Percentiles rank a stretch among this genome's conserved stretches.
phyloP scores from a whole-genome alignment of 495 filamentous ascomycete species.

The Letharia lupina region DNA sequence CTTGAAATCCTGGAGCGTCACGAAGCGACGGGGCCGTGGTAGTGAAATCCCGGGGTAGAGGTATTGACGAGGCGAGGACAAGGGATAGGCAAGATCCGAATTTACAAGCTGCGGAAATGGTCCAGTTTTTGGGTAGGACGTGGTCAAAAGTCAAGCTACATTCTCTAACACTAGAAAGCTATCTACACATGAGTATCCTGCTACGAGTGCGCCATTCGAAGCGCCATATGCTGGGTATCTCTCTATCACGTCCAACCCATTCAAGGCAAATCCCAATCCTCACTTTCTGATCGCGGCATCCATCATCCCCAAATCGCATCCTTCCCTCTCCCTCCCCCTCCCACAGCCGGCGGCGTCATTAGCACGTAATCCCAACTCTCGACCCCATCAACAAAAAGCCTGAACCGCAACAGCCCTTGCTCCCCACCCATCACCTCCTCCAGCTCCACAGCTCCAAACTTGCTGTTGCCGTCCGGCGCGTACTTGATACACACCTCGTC shows the following conservation, averaged over 20 bases:
- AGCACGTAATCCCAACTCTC: conserved; percentile 60
- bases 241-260: not conserved
- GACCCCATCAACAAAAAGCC: conserved; percentile 60
- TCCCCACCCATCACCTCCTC: conserved; percentile 38
- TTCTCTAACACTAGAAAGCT: not conserved
- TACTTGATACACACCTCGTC: conserved; percentile 82
- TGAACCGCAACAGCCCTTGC: conserved; percentile 57
- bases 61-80: not conserved
- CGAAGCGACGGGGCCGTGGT: not conserved
- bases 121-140: not conserved
- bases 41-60: not conserved
- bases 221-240: conserved; percentile 2
- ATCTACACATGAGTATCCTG: conserved; percentile 1
- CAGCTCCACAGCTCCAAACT: conserved; percentile 86
- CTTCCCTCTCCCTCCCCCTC: conserved; percentile 33
- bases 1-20: not conserved
- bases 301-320: conserved; percentile 14
- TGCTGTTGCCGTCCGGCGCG: conserved; percentile 76
- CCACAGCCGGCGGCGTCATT: conserved; percentile 39
- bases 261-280: not conserved
- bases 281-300: not conserved
- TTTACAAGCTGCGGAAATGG: not conserved
- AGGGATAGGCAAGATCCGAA: not conserved
- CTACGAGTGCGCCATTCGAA: not conserved
- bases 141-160: not conserved